Base-by-base conservation (phyloP, 345 rosid species). In the Euphorbia peplus region DNA sequence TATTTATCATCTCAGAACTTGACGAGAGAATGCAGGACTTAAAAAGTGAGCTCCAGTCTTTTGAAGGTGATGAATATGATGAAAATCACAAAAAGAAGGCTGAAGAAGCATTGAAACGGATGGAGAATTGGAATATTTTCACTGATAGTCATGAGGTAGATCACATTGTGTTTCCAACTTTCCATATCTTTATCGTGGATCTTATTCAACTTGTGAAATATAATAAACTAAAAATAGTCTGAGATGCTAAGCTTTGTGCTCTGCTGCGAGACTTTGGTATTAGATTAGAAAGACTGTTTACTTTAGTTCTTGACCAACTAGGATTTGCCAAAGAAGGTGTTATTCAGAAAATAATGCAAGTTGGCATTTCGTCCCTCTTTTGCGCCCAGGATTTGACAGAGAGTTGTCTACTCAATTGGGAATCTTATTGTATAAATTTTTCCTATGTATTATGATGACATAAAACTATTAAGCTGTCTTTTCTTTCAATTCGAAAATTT, bases 41-140 rank as follows among this genome's bases (percentile, higher is more conserved):
- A 80, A 95, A 92, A 83, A 82, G 79, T 64, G 98, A 95, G 83
- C 98, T 95, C 51, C 89, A 88, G 86, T 82, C 96, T 73, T 86
- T 92, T 84, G 97, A 90, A 56, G 92, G 88, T 63, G 96, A 90
- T 74, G 91, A 85, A 74, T 63, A 86, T 73, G 97, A 92, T 73
- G 99, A 92, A 80, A 83, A 32, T 80, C 97, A 86, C 76, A 86
- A 83, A 78, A 82, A 53, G 66, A 95, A 95, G 79, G 97, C 98
- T 66, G 37, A 83, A 24, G 98, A 95, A 42, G 97, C 98, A 64
- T 77, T 92, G 60, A 84, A 75, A 78, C 81, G 92, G 67, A 92
- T 95, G 99, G 98, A 92, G 72, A 88, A 76, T 75, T 95, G 98
- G 99, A 95, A 95, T 87, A 78, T 95, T 81, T 92, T 95, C 75